Percentiles rank a stretch among this genome's conserved stretches.
Conservation (phyloP, 176 grass and related monocot genomes). For the Triticum dicoccoides region DNA sequence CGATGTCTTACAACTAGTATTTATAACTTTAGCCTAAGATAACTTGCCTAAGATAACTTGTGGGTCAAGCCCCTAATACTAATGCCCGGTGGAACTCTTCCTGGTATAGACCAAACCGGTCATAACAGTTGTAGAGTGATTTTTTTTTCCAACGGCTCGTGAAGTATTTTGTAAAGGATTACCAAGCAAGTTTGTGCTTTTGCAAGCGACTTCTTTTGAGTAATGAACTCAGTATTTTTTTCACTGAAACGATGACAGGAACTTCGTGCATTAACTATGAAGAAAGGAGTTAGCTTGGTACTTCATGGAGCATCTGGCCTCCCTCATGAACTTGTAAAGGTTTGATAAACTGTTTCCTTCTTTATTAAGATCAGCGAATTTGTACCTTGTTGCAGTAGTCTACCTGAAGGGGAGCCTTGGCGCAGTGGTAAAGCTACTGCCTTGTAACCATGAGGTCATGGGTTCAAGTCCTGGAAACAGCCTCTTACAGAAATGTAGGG, state of each 20-base stretch:
- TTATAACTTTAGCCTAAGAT: no score
- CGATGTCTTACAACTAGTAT: no score
- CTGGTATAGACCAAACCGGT: no score
- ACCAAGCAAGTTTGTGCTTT: background rate
- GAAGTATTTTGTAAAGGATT: background rate
- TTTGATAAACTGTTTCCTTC: constrained; percentile 24
- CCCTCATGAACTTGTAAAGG: constrained; percentile 64
- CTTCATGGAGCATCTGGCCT: constrained; percentile 97
- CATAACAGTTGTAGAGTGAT: no score
- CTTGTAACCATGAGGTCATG: no score
- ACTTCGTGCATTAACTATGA: constrained; percentile 58
- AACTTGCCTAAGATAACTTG: no score
- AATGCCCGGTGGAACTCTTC: no score
- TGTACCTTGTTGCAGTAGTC: background rate
- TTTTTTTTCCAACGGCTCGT: background rate
- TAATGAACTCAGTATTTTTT: background rate
- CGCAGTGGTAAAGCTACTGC: no score
- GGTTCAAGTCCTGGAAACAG: no score
- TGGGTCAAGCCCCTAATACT: no score
- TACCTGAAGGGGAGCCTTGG: no score
- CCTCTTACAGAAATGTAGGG: no score
- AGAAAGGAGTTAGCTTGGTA: constrained; percentile 86
- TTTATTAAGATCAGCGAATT: background rate
- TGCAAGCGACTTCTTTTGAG: background rate
- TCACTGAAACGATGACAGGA: constrained; percentile 44